Base-by-base conservation (phyloP, 139 green algal species). In the Chlamydomonas asymmetrica region DNA sequence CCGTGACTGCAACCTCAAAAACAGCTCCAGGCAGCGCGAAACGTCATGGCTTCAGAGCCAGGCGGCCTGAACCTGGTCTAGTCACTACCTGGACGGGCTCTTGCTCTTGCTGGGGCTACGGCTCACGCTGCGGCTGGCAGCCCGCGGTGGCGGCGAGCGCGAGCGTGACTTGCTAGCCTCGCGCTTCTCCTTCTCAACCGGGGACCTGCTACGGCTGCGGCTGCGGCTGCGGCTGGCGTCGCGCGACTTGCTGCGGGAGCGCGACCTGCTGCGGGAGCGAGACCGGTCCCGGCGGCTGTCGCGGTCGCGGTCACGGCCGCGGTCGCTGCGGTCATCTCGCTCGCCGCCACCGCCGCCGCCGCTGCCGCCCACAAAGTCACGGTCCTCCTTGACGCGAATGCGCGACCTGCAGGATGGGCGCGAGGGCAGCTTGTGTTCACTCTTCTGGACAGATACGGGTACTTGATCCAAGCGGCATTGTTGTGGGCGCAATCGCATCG, bases 311-410 rank as follows among this genome's bases (percentile, higher is more conserved):
- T 38, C 38, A 34, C 75, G 39, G 71, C 54, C 60, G 60, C 45
- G 57, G 75, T 67, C n/a, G 56, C 66, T 35, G n/a, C n/a, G n/a
- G n/a, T n/a, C n/a, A n/a, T n/a, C n/a, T n/a, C n/a, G n/a, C n/a
- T n/a, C n/a, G n/a, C n/a, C n/a, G 39, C 39, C 34, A 41, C 38
- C n/a, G 37, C 31, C 25, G 34, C 8, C 29, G 56, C 31, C 64
- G 25, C 20, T 39, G 31, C 29, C 69, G 23, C 27, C 39, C 25
- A 3, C 40, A 10, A 41, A 16, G 0, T 59, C 61, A 18, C 67
- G 60, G 66, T 89, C 80, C 56, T 86, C 75, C 61, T 76, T 80
- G 0, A 86, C 78, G 39, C 74, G 77, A 32, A 89, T 85, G 63
- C 59, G 66, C 43, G 71, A 22, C 2, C 71, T 77, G 70, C 31